Evolutionary conservation across 805 yeast genomes (phyloP).

Genomic region (Saccharomyces mikatae): DNA sequence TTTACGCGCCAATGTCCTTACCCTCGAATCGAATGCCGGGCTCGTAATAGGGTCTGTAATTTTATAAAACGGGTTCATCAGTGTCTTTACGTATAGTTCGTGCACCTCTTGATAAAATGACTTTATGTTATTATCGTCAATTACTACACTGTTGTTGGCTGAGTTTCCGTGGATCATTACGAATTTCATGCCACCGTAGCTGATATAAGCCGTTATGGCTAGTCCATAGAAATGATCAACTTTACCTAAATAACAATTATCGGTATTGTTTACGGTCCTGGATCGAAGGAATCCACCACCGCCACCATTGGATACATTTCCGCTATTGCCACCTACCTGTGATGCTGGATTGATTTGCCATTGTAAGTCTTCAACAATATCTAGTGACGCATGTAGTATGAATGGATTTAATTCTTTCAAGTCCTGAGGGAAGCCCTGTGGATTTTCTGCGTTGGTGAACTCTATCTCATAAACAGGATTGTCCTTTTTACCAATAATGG

Average conservation of each 20-base stretch:
- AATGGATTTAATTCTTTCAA: slow-evolving; percentile 80
- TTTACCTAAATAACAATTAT: slow-evolving; percentile 51
- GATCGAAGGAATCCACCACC: slow-evolving; percentile 23
- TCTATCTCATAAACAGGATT: slow-evolving; percentile 83
- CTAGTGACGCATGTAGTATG: slow-evolving; percentile 80
- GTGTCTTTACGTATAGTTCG: slow-evolving; percentile 78
- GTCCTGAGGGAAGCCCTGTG: slow-evolving; percentile 46
- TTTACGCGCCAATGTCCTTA: slow-evolving; percentile 64
- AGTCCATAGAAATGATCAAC: slow-evolving; percentile 83
- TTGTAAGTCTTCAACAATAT: slow-evolving; percentile 83
- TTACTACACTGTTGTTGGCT: slow-evolving; percentile 25
- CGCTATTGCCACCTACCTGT: slow-evolving; percentile 5
- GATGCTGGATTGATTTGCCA: slow-evolving; percentile 53
- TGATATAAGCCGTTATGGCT: slow-evolving; percentile 72
- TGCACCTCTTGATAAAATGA: slow-evolving; percentile 80
- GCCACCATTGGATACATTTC: neutral
- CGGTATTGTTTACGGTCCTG: slow-evolving; percentile 14
- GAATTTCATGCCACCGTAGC: slow-evolving; percentile 81
- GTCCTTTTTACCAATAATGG: slow-evolving; percentile 81
- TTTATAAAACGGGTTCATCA: slow-evolving; percentile 79
- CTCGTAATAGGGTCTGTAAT: slow-evolving; percentile 67
- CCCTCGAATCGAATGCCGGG: slow-evolving; percentile 66
- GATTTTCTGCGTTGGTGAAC: slow-evolving; percentile 50
- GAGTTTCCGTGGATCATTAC: slow-evolving; percentile 55
- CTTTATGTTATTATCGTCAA: slow-evolving; percentile 63